Evolutionary conservation across 1,284 basidiomycete species (phyloP).

Genomic region (Apiotrichum brassicae): DNA sequence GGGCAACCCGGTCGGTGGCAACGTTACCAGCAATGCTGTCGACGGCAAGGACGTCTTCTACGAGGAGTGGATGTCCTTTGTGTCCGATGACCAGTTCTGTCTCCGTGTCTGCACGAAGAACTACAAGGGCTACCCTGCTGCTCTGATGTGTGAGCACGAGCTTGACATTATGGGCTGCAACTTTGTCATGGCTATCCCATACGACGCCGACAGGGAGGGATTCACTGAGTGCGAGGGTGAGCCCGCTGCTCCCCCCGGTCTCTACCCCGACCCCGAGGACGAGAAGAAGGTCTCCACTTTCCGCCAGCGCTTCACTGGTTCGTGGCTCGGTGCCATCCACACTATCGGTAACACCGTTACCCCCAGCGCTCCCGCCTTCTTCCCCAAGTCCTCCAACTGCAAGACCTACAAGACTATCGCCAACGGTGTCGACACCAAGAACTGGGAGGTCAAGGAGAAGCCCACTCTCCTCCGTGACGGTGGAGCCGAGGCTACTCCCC

Average conservation of each 20-base stretch:
- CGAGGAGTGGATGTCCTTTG: conserved; percentile 50
- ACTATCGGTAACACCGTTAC: conserved; percentile 41
- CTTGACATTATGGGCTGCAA: conserved; percentile 45
- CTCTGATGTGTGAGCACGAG: conserved; percentile 38
- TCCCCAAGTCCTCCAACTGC: conserved; percentile 45
- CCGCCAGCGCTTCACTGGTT: conserved; percentile 45
- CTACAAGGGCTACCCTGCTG: conserved; percentile 27
- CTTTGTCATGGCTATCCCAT: conserved; percentile 44
- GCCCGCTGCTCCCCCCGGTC: conserved; percentile 41
- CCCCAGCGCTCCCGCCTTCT: conserved; percentile 30
- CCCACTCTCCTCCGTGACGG: conserved; percentile 25
- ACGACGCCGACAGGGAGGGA: conserved; percentile 33
- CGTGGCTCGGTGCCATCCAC: conserved; percentile 21
- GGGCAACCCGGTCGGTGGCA: conserved; percentile 51
- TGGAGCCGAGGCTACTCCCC: too few relatives aligned
- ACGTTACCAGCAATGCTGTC: conserved; percentile 50
- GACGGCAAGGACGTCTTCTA: conserved; percentile 50
- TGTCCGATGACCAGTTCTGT: conserved; percentile 45
- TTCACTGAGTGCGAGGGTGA: conserved; percentile 45
- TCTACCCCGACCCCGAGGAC: conserved; percentile 38
- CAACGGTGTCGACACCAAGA: conserved; percentile 36
- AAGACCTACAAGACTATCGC: conserved; percentile 43
- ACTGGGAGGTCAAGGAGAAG: conserved; percentile 34
- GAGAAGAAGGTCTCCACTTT: conserved; percentile 45
- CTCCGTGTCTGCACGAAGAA: conserved; percentile 45